phyloP scores from a whole-genome alignment of 2,329 filamentous ascomycete species.

The Juglanconis sp. region DNA sequence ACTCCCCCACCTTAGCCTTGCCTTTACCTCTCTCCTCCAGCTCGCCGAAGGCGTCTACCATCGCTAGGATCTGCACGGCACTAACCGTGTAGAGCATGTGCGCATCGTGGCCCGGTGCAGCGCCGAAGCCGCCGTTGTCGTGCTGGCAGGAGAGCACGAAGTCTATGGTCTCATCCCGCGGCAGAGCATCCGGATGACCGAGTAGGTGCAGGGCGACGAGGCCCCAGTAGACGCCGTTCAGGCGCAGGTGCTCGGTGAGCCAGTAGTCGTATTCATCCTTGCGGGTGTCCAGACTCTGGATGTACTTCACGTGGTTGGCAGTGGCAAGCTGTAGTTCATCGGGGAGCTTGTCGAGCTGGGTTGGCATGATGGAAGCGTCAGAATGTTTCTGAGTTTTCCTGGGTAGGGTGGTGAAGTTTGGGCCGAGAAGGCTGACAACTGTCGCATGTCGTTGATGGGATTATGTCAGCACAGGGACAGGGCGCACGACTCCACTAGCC shows the following conservation, averaged over 20 bases:
- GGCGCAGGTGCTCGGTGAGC: conserved; percentile 91
- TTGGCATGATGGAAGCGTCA: conserved; percentile 28
- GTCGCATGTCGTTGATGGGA: neutral
- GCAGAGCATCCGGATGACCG: conserved; percentile 74
- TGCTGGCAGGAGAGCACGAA: conserved; percentile 96
- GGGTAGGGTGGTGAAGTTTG: conserved; percentile 5
- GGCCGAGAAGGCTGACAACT: neutral
- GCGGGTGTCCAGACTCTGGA: conserved; percentile 85
- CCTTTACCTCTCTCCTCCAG: conserved; percentile 70
- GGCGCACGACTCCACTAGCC: neutral
- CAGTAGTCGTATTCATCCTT: conserved; percentile 97
- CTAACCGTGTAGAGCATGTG: conserved; percentile 97
- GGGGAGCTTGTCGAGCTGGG: conserved; percentile 31
- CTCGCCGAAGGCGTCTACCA: conserved; percentile 78
- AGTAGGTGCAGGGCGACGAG: conserved; percentile 85
- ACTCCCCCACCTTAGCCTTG: conserved; percentile 72
- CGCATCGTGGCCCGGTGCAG: conserved; percentile 88
- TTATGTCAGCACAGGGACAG: conserved; percentile 1
- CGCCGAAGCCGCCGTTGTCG: conserved; percentile 85
- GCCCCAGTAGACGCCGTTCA: conserved; percentile 97
- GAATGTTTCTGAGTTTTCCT: conserved; percentile 13
- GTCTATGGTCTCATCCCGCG: conserved; percentile 75
- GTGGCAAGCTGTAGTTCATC: conserved; percentile 46
- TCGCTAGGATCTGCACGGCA: conserved; percentile 88
- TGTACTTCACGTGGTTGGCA: conserved; percentile 78